Base-by-base conservation (phyloP, 495 filamentous ascomycete species). In the Trichoderma asperelloides region DNA sequence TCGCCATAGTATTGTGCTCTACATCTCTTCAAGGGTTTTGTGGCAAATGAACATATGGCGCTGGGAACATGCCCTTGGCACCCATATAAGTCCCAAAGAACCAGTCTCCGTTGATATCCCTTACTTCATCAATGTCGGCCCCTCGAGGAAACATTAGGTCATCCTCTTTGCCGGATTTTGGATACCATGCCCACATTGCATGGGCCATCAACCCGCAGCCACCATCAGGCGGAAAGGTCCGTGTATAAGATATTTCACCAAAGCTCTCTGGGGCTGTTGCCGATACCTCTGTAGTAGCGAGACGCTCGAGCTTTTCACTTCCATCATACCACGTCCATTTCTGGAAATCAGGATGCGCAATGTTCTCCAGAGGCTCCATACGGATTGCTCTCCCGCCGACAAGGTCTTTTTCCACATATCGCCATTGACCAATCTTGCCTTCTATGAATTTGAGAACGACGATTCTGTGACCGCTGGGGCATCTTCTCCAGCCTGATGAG, bases 51-150 rank as follows among this genome's bases (percentile, higher is more conserved):
- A 91, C 89, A 82, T 91, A 91, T 33, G 81, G 78, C 25, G 87
- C 86, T 4, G 92, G 92, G 75, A 96, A 93, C 69, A 96, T 68
- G 0, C 92, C 92, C 67, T 82, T 85, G 39, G 74, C 77, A 21
- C 90, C 91, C 74, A 89, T 88, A 81, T 96, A 97, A 41, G 81
- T 85, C 0, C 93, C 93, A 78, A 86, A 87, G 66, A 81, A 90
- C 92, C 92, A 97, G 75, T 96, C 91, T 47, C 86, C 91, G 76
- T 95, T 96, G 57, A 93, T 85, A 75, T 91, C 88, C 76, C 91
- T 86, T 41, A 86, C 86, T 80, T 96, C 93, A 3, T 81, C 80
- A 13, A 97, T 84, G 76, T 94, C 90, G 0, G 92, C 91, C 6
- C 89, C 87, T 66, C 85, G 88, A 3, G 93, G 93, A 71, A 97